Conservation (phyloP, 805 yeast genomes). For the Lachancea sp. region DNA sequence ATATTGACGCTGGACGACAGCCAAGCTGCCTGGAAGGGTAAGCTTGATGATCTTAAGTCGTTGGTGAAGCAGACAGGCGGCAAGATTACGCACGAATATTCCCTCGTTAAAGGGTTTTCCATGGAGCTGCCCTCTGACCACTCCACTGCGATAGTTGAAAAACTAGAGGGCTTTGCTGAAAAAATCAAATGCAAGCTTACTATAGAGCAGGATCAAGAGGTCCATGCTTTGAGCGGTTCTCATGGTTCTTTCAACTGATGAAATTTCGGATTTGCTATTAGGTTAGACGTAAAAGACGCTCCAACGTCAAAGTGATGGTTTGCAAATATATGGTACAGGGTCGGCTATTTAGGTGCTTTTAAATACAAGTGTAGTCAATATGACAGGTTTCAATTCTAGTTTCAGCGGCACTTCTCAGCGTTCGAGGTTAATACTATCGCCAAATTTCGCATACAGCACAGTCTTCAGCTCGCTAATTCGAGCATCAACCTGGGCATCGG, state of each 20-base stretch:
- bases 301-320: too few relatives aligned
- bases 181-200: slow-evolving; percentile 18
- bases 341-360: neutral
- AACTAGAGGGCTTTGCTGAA: slow-evolving; percentile 15
- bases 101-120: slow-evolving; percentile 44
- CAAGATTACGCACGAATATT: slow-evolving; percentile 41
- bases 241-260: slow-evolving; percentile 1
- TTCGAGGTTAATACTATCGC: slow-evolving; percentile 81
- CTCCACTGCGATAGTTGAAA: slow-evolving; percentile 19
- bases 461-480: slow-evolving; percentile 58
- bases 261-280: neutral
- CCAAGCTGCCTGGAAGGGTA: slow-evolving; percentile 5
- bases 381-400: neutral
- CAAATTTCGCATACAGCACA: slow-evolving; percentile 81
- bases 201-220: slow-evolving; percentile 28
- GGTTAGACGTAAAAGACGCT: too few relatives aligned
- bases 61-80: slow-evolving; percentile 39
- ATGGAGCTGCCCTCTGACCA: slow-evolving; percentile 34
- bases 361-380: neutral
- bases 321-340: neutral
- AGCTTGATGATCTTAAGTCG: slow-evolving; percentile 28
- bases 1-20: slow-evolving; percentile 8
- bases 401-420: slow-evolving; percentile 36
- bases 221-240: slow-evolving; percentile 18
- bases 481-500: slow-evolving; percentile 47